Percentiles rank a stretch among this genome's conserved stretches.
Evolutionary conservation across 805 yeast species (phyloP).

Genomic region (Cyberlindnera meyerae): DNA sequence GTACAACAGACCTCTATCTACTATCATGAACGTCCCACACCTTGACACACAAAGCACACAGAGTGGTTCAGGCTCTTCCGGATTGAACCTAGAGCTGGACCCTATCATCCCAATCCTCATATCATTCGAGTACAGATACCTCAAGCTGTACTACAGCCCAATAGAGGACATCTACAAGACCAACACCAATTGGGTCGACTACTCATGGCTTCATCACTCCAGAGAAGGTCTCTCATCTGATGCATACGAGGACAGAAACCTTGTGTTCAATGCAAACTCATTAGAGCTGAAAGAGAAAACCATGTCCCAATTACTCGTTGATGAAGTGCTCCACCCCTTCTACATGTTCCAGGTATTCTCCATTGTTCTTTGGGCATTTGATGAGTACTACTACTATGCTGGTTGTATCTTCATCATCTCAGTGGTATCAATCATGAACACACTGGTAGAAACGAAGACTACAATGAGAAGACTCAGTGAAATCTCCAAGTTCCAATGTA

Average conservation of each 20-base stretch:
- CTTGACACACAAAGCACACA: slow-evolving; percentile 19
- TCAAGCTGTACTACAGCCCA: slow-evolving; percentile 80
- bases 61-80: slow-evolving; percentile 17
- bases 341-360: slow-evolving; percentile 93
- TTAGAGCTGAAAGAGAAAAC: slow-evolving; percentile 75
- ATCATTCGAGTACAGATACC: slow-evolving; percentile 75
- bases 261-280: slow-evolving; percentile 74
- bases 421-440: slow-evolving; percentile 68
- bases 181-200: slow-evolving; percentile 83
- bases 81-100: slow-evolving; percentile 19
- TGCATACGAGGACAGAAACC: slow-evolving; percentile 57
- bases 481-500: slow-evolving; percentile 71
- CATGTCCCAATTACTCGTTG: slow-evolving; percentile 57
- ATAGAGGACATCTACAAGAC: slow-evolving; percentile 80
- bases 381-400: slow-evolving; percentile 91
- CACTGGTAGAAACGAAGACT: slow-evolving; percentile 79
- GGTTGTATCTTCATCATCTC: slow-evolving; percentile 87
- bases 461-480: slow-evolving; percentile 69
- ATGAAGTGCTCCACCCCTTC: slow-evolving; percentile 92
- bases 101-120: slow-evolving; percentile 60
- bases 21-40: slow-evolving; percentile 44
- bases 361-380: slow-evolving; percentile 85
- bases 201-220: slow-evolving; percentile 62
- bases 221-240: slow-evolving; percentile 67
- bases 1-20: slow-evolving; percentile 69